These are phyloP conservation scores for Auriculariales sp. DNA, from an alignment of 768 basidiomycete species.

Conservation along the genomic window DNA sequence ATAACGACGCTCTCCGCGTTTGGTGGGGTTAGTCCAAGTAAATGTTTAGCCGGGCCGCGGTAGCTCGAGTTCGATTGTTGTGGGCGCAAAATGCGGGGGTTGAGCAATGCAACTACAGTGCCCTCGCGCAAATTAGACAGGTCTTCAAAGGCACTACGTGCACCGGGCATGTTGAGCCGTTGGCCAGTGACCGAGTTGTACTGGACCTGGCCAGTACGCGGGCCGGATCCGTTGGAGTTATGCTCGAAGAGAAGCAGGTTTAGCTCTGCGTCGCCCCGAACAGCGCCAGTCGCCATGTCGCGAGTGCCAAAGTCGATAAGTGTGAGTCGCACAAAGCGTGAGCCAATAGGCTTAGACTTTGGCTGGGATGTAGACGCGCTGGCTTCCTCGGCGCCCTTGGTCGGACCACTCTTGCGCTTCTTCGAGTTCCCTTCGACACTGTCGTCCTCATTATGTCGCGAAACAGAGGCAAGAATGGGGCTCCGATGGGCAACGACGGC, in stretches of 20 bases:
- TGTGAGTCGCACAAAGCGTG: slow-evolving; percentile 78
- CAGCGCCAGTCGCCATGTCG: slow-evolving; percentile 33
- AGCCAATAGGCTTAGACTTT: slow-evolving; percentile 35
- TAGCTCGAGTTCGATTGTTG: slow-evolving; percentile 27
- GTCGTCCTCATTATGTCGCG: slow-evolving; percentile 7
- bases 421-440: background rate
- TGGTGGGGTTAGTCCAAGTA: slow-evolving; percentile 78
- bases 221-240: no score
- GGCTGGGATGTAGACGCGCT: slow-evolving; percentile 7
- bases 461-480: slow-evolving; percentile 60
- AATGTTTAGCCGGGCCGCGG: slow-evolving; percentile 67
- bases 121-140: slow-evolving; percentile 79
- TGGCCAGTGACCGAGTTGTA: slow-evolving; percentile 15
- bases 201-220: slow-evolving; percentile 43
- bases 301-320: slow-evolving; percentile 68
- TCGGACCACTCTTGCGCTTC: background rate
- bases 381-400: background rate
- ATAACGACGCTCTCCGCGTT: slow-evolving; percentile 67
- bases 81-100: slow-evolving; percentile 75
- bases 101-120: slow-evolving; percentile 79
- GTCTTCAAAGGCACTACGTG: slow-evolving; percentile 81
- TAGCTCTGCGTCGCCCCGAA: slow-evolving; percentile 72
- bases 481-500: slow-evolving; percentile 90
- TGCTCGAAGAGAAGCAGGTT: slow-evolving; percentile 81
- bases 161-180: slow-evolving; percentile 76